These are phyloP conservation scores for Coniochaeta sp. DNA, from an alignment of 2,329 filamentous ascomycete genomes.

Conservation along the genomic window DNA sequence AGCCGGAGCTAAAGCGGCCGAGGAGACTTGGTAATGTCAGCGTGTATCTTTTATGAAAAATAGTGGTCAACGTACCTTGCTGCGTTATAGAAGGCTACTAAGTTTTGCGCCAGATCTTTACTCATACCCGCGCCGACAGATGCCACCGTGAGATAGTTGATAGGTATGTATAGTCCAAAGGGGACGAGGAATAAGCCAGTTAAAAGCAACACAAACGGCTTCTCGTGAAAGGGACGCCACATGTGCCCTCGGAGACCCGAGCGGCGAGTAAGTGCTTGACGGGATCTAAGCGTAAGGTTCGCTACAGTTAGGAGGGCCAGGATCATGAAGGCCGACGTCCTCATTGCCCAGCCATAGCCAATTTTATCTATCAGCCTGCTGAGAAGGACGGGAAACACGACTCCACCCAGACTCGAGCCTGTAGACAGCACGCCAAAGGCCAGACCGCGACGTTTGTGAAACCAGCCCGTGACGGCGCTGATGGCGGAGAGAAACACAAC, in stretches of 20 bases:
- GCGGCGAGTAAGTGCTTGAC: background rate
- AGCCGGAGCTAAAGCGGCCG: constrained; percentile 8
- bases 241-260: background rate
- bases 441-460: constrained; percentile 39
- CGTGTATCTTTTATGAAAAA: background rate
- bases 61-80: background rate
- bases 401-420: constrained; percentile 47
- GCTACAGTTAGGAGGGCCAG: constrained; percentile 26
- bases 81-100: constrained; percentile 18
- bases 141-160: constrained; percentile 16
- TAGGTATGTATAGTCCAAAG: constrained; percentile 4
- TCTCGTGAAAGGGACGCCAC: constrained; percentile 1
- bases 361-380: constrained; percentile 42
- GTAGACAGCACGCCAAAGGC: constrained; percentile 46
- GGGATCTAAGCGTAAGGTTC: constrained; percentile 16
- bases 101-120: constrained; percentile 12
- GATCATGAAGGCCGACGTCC: constrained; percentile 38
- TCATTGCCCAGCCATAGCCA: constrained; percentile 41
- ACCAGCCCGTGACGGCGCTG: constrained; percentile 39
- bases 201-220: background rate
- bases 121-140: constrained; percentile 13
- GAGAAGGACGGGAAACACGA: constrained; percentile 53
- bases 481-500: constrained; percentile 25
- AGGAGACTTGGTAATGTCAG: constrained; percentile 6
- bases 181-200: background rate